These are phyloP conservation scores for Curvularia sp. DNA, from an alignment of 2,329 filamentous ascomycete species.

Conservation along the genomic window DNA sequence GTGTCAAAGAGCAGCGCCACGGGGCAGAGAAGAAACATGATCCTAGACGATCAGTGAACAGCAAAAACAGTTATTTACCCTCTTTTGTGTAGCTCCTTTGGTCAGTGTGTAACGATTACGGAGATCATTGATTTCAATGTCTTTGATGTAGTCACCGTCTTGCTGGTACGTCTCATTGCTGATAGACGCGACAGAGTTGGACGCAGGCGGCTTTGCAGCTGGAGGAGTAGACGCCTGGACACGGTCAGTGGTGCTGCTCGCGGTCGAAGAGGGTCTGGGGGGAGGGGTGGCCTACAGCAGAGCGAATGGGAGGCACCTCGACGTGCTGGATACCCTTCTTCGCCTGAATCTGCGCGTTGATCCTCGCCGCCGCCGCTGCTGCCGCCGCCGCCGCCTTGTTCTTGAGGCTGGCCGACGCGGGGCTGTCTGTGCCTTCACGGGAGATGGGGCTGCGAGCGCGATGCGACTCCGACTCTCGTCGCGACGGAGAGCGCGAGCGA, in stretches of 20 bases:
- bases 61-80: conserved; percentile 92
- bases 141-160: conserved; percentile 97
- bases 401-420: conserved; percentile 57
- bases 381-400: conserved; percentile 74
- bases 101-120: conserved; percentile 96
- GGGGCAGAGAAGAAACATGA: conserved; percentile 45
- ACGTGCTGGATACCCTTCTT: conserved; percentile 91
- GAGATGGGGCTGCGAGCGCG: conserved; percentile 83
- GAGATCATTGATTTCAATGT: conserved; percentile 98
- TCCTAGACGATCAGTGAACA: conserved; percentile 69
- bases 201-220: conserved; percentile 61
- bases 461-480: conserved; percentile 67
- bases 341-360: conserved; percentile 57
- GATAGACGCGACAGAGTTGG: conserved; percentile 55
- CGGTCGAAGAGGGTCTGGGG: background rate
- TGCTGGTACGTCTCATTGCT: conserved; percentile 89
- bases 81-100: conserved; percentile 97
- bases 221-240: conserved; percentile 57
- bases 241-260: conserved; percentile 25
- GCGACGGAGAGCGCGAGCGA: conserved; percentile 75
- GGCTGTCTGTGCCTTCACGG: conserved; percentile 56
- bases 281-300: conserved; percentile 57
- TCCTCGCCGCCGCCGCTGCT: conserved; percentile 72
- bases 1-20: conserved; percentile 52
- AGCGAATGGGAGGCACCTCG: conserved; percentile 81